These are phyloP conservation scores for Rhododendron molle DNA, from an alignment of 148 eudicot genomes.

Conservation along the genomic window DNA sequence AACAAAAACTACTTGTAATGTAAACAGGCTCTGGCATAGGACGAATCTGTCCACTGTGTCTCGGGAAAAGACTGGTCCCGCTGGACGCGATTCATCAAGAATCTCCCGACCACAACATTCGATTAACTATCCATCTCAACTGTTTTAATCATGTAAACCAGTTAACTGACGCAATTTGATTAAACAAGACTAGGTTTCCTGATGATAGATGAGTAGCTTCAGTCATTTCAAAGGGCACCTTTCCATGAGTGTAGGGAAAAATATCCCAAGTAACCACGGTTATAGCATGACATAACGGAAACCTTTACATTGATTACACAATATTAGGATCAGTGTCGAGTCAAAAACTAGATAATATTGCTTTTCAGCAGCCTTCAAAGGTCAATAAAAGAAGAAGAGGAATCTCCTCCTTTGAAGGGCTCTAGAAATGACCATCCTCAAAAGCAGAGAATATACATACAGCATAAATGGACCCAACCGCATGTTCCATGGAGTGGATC, in stretches of 20 bases:
- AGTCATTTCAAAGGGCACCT: not conserved
- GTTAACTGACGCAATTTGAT: not conserved
- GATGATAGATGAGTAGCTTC: not conserved
- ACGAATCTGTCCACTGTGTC: not conserved
- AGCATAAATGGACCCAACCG: not conserved
- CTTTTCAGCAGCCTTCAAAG: constrained; percentile 1
- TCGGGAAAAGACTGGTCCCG: not conserved
- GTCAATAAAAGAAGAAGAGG: too few relatives aligned
- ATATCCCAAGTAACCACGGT: not conserved
- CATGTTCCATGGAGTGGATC: not conserved
- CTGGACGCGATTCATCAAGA: not conserved
- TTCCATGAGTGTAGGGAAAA: not conserved
- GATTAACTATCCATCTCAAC: not conserved
- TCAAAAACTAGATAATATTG: not conserved
- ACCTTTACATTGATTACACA: not conserved
- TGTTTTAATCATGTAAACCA: not conserved
- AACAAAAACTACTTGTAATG: not conserved
- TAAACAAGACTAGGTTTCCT: not conserved
- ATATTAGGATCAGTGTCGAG: not conserved
- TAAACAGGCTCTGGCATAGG: not conserved
- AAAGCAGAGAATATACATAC: too few relatives aligned
- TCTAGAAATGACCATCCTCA: too few relatives aligned
- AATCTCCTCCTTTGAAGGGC: too few relatives aligned
- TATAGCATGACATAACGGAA: not conserved
- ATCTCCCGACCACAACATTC: not conserved